Conservation (phyloP, 1,284 basidiomycete genomes). For the Cutaneotrichosporon mucoides region DNA sequence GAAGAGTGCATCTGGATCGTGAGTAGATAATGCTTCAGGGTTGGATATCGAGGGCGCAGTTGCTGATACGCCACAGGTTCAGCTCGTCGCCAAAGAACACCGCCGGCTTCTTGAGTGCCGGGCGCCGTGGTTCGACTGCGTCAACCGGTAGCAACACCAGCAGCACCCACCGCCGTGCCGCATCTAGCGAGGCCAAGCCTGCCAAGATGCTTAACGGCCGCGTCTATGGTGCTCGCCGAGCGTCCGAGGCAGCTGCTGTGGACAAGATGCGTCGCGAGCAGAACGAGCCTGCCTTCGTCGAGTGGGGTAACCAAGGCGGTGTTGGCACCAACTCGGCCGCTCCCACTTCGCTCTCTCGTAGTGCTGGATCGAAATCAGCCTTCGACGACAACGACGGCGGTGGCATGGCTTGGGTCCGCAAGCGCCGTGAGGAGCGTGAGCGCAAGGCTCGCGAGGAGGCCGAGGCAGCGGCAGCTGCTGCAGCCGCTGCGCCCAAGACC, state of each 20-base stretch:
- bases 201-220: constrained; percentile 48
- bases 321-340: background rate
- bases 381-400: constrained; percentile 46
- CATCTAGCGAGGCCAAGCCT: constrained; percentile 13
- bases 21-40: background rate
- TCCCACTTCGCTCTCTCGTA: background rate
- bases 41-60: too few species aligned
- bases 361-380: constrained; percentile 5
- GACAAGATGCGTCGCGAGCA: constrained; percentile 25
- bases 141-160: constrained; percentile 1
- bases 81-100: background rate
- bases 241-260: constrained; percentile 34
- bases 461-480: constrained; percentile 16
- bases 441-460: constrained; percentile 27
- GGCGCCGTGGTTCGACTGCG: constrained; percentile 4
- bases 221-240: constrained; percentile 45
- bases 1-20: background rate
- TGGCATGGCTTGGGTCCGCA: constrained; percentile 49
- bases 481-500: background rate
- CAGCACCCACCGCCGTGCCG: background rate
- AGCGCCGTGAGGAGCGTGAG: constrained; percentile 41
- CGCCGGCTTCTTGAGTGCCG: constrained; percentile 4
- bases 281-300: constrained; percentile 46
- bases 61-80: constrained; percentile 17
- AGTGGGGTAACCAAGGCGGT: constrained; percentile 38